Evolutionary conservation across 352 stramenopile species (phyloP), one percentile per base, ranked within the genome.

Genomic region (Phytophthora crassamura): DNA sequence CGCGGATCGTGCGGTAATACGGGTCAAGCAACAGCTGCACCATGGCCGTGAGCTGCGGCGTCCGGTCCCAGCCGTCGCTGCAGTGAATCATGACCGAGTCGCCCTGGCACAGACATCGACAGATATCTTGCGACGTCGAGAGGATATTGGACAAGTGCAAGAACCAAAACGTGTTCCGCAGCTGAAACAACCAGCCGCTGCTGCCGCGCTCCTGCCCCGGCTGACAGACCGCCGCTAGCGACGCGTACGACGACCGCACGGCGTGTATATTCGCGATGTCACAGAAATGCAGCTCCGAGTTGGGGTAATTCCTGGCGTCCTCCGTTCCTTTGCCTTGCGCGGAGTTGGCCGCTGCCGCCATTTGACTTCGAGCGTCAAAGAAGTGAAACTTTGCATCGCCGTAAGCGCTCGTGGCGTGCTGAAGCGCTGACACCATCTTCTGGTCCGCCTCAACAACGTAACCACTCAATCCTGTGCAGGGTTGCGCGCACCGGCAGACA

Each of bases 221-320:
- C 36, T 97, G 83, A 28, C 84, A 91, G 3, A 97, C 71, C 11
- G 60, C 60, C 42, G 84, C 82, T n/a, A 98, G 67, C n/a, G 83
- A 82, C 12, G 82, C 77, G 48, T 88, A 95, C 14, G 89, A 93
- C 36, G 86, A 93, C 16, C 98, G 97, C 35, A 99, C 97, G 28
- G 92, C 93, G 77, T 99, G 97, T 64, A 99, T 99, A 76, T 99
- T 99, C 4, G 90, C 95, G 67, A 99, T 99, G 58, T 99, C 97
- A 73, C 96, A 98, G 71, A 99, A 99, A 54, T 98, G 94, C 25
- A 99, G 85, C 20, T 98, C 97, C 5, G 90, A 90, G 58, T 98
- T 92, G 15, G 87, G 78, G 74, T 99, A 99, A 67, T 98, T 97
- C 32, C 97, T 86, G 61, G 95, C 67, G 74, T 99, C 86, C 68